Evolutionary conservation across 2,329 filamentous ascomycete genomes (phyloP).

Genomic region (Cytospora paraplurivora): DNA sequence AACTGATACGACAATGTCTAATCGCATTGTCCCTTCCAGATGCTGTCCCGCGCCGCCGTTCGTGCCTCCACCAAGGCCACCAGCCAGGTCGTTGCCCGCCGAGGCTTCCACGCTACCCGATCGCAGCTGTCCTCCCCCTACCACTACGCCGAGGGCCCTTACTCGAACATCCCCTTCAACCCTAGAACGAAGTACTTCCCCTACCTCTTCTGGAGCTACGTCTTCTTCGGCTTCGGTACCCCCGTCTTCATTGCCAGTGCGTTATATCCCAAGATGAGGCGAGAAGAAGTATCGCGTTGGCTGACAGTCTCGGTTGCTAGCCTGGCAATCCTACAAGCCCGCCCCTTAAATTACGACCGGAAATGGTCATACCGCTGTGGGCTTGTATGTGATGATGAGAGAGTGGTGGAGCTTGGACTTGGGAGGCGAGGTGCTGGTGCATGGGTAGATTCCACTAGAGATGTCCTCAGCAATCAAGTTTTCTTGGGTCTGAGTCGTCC

Average conservation of each 20-base stretch:
- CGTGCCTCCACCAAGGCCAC: constrained; percentile 63
- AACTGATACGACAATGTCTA: constrained; percentile 42
- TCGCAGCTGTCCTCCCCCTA: constrained; percentile 84
- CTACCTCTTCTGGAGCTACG: constrained; percentile 78
- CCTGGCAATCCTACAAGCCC: constrained; percentile 54
- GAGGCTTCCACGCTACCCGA: constrained; percentile 91
- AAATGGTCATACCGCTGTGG: constrained; percentile 4
- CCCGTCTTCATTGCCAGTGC: constrained; percentile 66
- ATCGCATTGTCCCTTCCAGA: constrained; percentile 53
- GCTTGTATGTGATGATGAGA: constrained; percentile 19
- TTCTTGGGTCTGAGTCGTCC: not conserved
- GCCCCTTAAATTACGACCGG: constrained; percentile 39
- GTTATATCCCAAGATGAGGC: constrained; percentile 40
- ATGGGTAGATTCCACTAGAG: constrained; percentile 31
- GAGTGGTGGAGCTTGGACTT: constrained; percentile 26
- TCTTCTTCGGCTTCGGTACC: constrained; percentile 57
- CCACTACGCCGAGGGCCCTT: constrained; percentile 97
- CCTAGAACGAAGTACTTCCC: constrained; percentile 85
- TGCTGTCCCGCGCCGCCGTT: constrained; percentile 74
- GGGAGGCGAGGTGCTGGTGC: constrained; percentile 15
- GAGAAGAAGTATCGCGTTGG: not conserved
- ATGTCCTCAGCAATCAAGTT: constrained; percentile 29
- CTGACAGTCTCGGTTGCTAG: constrained; percentile 39
- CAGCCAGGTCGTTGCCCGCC: constrained; percentile 64
- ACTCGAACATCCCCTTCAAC: constrained; percentile 97